Evolutionary conservation across 2,329 filamentous ascomycete species (phyloP).

Genomic region (Aspergillus thermomutatus): DNA sequence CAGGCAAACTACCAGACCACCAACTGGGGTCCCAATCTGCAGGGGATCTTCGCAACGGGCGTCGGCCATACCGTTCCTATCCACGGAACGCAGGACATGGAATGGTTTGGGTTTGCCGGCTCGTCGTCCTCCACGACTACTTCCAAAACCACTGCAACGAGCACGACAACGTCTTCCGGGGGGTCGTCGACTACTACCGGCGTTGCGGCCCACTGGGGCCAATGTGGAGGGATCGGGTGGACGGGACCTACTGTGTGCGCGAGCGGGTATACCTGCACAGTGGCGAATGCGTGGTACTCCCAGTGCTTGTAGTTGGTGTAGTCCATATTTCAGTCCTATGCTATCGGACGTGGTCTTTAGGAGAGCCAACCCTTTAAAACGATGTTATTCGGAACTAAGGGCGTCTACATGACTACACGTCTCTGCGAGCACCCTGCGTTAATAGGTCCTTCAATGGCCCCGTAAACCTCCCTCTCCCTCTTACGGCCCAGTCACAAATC

Average conservation of each 20-base stretch:
- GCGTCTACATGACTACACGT: not conserved
- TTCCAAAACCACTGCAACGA: not conserved
- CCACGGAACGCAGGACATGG: conserved; percentile 19
- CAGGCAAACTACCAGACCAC: conserved; percentile 19
- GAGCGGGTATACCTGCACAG: not conserved
- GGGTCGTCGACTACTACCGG: not conserved
- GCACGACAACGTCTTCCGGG: not conserved
- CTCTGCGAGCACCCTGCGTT: not conserved
- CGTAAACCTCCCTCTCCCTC: not conserved
- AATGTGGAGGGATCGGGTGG: not conserved
- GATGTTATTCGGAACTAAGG: too few relatives aligned
- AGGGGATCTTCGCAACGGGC: conserved; percentile 21
- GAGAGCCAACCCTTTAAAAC: not conserved
- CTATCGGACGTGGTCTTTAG: too few relatives aligned
- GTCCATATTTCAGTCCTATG: too few relatives aligned
- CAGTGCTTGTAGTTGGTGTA: not conserved
- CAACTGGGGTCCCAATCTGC: conserved; percentile 18
- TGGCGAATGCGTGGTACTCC: not conserved
- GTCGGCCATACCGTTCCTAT: conserved; percentile 21
- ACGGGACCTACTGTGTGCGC: not conserved
- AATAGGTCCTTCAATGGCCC: not conserved
- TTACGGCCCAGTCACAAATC: not conserved
- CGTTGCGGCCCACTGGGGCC: not conserved
- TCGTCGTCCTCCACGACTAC: not conserved
- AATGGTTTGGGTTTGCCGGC: conserved; percentile 22